Evolutionary conservation across 768 basidiomycete species (phyloP).

Genomic region (Pleurotus tuoliensis): DNA sequence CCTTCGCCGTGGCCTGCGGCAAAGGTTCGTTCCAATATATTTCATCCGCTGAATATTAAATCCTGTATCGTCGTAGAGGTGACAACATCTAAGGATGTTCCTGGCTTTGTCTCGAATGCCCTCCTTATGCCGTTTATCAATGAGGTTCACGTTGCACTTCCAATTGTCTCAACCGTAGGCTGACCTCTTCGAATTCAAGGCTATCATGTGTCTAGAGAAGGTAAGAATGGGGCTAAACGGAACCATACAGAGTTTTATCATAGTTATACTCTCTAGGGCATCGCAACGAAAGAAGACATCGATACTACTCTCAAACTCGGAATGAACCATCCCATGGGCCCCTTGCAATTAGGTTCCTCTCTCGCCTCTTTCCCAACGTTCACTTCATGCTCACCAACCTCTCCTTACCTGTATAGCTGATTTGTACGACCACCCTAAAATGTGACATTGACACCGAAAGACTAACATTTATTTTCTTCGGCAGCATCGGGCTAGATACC

Average conservation of each 20-base stretch:
- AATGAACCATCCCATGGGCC: slow-evolving; percentile 95
- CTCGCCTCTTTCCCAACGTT: slow-evolving; percentile 5
- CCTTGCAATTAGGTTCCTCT: slow-evolving; percentile 73
- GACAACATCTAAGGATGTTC: slow-evolving; percentile 85
- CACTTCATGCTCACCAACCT: not conserved
- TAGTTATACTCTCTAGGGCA: slow-evolving; percentile 47
- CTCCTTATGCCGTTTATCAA: slow-evolving; percentile 97
- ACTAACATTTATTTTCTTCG: not conserved
- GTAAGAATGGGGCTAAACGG: slow-evolving; percentile 26
- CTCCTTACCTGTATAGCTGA: slow-evolving; percentile 35
- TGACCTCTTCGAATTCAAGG: slow-evolving; percentile 35
- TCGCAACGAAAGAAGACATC: slow-evolving; percentile 92
- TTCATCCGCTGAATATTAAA: not conserved
- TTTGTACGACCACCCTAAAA: slow-evolving; percentile 35
- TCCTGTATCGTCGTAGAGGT: slow-evolving; percentile 58
- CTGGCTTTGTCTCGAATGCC: slow-evolving; percentile 94
- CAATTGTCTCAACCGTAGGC: not conserved
- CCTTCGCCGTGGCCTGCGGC: slow-evolving; percentile 84
- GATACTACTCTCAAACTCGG: slow-evolving; percentile 92
- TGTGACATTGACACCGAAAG: not conserved
- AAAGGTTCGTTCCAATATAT: slow-evolving; percentile 53
- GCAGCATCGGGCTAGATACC: slow-evolving; percentile 94
- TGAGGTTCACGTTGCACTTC: slow-evolving; percentile 48
- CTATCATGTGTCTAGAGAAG: slow-evolving; percentile 91
- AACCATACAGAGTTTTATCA: too few species aligned